These are phyloP conservation scores for Entomortierella beljakovae DNA, from an alignment of 192 early-diverging fungal genomes.

Conservation along the genomic window DNA sequence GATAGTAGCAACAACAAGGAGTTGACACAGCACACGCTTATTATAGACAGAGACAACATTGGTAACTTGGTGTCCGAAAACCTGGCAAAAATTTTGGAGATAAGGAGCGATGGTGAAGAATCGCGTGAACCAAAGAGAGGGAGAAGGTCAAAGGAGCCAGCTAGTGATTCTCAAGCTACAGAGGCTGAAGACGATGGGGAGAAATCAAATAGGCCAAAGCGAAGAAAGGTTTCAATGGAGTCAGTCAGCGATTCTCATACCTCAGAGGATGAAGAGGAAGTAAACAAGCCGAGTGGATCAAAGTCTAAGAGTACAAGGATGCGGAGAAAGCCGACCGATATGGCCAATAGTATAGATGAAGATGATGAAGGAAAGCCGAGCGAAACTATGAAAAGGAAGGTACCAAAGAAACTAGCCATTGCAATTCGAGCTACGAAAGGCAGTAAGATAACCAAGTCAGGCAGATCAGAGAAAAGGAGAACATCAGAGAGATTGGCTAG, in stretches of 20 bases:
- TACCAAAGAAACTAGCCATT: not conserved
- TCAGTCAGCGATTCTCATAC: too few relatives aligned
- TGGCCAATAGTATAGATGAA: too few relatives aligned
- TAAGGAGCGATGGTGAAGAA: too few relatives aligned
- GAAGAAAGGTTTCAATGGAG: too few relatives aligned
- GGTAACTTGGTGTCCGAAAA: not conserved
- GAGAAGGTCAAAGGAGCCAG: too few relatives aligned
- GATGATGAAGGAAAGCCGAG: not conserved
- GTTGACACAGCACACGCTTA: not conserved
- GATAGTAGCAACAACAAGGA: not conserved
- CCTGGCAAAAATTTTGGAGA: too few relatives aligned
- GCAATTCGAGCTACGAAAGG: not conserved
- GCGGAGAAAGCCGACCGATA: too few relatives aligned
- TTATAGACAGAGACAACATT: slow-evolving; percentile 1
- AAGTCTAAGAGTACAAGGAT: not conserved
- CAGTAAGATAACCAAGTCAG: not conserved
- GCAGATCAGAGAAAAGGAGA: too few relatives aligned
- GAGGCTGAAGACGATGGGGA: not conserved
- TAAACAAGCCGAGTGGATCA: too few relatives aligned
- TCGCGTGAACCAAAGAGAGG: too few relatives aligned
- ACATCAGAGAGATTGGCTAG: too few relatives aligned
- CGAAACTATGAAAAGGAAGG: not conserved
- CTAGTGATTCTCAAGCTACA: not conserved
- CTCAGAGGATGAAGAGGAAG: too few relatives aligned
- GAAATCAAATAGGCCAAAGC: not conserved